Evolutionary conservation across 2,329 filamentous ascomycete species (phyloP), one percentile per base, ranked within the genome.

Genomic region (Alternaria atra): DNA sequence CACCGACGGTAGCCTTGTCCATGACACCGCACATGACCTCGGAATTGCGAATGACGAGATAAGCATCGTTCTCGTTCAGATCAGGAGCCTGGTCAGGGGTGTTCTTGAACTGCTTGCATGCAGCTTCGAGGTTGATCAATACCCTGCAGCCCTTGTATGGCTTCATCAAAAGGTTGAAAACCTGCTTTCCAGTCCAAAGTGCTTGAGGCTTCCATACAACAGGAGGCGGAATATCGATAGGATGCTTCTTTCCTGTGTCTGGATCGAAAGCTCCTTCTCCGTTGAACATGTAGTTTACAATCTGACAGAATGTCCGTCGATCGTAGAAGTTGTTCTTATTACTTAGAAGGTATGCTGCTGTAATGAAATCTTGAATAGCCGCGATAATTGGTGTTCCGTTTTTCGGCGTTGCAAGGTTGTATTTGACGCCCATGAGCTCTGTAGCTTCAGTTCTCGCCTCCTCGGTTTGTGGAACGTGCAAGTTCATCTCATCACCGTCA

Each of bases 361-460:
- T 98, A 71, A 99, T 98, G 81, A 99, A 99, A 84, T 99, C 95
- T 74, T 99, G 95, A 30, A 97, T 99, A n/a, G 95, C 94, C 17
- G 94, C 93, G 81, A 99, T 98, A 71, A 99, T 97, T 2, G 95
- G 95, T 70, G 97, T 94, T 75, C 95, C 95, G 80, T 98, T 98
- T 80, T 97, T 97, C 1, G 95, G 95, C 0, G 95, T 99, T 4
- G 91, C 91, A 60, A 99, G 80, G 77, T 99, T 99, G 83, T 98
- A 89, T 81, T 97, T 97, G 57, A 99, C 94, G 42, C 95, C 95
- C 95, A 99, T 99, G 48, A 99, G 83, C 68, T 94, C 93, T 72
- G 96, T 96, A 0, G 95, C 95, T 80, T 99, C 95, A 2, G 94
- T 92, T 58, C 95, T 88, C 10, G 95, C 94, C 80, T 99, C 95